These are phyloP conservation scores for Coemansia sp. DNA, from an alignment of 192 early-diverging fungal species.

Conservation along the genomic window DNA sequence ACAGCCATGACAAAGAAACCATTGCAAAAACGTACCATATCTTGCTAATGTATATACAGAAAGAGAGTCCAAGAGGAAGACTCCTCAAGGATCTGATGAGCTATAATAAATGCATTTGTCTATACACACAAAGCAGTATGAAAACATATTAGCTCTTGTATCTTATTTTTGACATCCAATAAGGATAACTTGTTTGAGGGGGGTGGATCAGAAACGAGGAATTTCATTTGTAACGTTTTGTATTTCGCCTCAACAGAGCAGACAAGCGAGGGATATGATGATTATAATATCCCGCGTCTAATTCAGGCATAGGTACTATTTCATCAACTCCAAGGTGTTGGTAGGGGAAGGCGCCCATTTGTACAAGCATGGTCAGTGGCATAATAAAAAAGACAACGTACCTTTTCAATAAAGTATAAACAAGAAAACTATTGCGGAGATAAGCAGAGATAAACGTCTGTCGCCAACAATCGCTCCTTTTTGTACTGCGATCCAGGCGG, in stretches of 20 bases:
- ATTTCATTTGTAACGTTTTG: constrained; percentile 48
- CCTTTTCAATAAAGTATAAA: background rate
- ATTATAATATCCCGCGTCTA: constrained; percentile 53
- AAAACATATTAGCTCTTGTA: background rate
- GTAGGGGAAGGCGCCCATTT: background rate
- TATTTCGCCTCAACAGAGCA: constrained; percentile 44
- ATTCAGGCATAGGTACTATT: constrained; percentile 51
- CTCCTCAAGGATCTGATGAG: background rate
- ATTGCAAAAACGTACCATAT: background rate
- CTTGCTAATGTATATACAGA: background rate
- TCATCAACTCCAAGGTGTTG: constrained; percentile 46
- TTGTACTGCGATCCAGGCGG: background rate
- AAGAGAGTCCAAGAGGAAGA: background rate
- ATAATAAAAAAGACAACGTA: background rate
- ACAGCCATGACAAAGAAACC: background rate
- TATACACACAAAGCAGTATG: background rate
- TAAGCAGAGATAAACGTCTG: background rate
- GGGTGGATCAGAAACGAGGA: constrained; percentile 56
- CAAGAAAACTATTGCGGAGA: background rate
- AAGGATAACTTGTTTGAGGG: background rate
- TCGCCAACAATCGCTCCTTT: background rate
- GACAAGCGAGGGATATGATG: constrained; percentile 55
- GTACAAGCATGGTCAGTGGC: background rate
- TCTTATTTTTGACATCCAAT: background rate
- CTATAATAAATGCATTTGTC: background rate